Evolutionary conservation across 495 filamentous ascomycete genomes (phyloP).

Genomic region (Penicillium parvum): DNA sequence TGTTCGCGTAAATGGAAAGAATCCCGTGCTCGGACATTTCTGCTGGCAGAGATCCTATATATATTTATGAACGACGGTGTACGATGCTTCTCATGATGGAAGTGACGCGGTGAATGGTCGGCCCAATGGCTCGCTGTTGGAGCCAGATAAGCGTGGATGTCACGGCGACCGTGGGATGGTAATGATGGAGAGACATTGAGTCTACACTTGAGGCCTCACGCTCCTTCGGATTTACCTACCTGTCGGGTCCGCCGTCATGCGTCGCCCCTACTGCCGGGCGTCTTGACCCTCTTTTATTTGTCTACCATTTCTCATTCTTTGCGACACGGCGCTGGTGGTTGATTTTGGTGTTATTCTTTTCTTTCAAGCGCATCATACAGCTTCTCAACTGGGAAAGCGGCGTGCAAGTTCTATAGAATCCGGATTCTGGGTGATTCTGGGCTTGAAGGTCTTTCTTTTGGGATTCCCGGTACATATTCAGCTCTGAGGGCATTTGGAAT

Average conservation of each 20-base stretch:
- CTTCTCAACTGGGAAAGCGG: conserved; percentile 19
- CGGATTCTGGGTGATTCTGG: conserved; percentile 4
- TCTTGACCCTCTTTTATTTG: conserved; percentile 16
- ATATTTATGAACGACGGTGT: conserved; percentile 21
- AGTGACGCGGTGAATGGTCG: conserved; percentile 13
- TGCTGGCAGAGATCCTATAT: conserved; percentile 14
- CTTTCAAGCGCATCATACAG: conserved; percentile 25
- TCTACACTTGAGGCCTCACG: background rate
- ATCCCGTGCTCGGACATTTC: background rate
- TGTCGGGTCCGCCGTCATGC: background rate
- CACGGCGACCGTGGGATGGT: conserved; percentile 7
- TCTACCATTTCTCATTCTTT: conserved; percentile 16
- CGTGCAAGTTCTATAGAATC: conserved; percentile 22
- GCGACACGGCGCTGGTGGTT: conserved; percentile 40
- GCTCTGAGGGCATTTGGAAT: conserved; percentile 24
- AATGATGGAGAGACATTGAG: no score
- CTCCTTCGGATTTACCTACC: background rate
- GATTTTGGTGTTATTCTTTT: conserved; percentile 28
- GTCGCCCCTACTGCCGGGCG: background rate
- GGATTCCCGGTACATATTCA: conserved; percentile 18
- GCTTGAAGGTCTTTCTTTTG: conserved; percentile 9
- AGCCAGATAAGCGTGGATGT: conserved; percentile 6
- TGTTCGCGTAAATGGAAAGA: conserved; percentile 44
- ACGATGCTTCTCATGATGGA: conserved; percentile 21
- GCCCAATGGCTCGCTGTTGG: conserved; percentile 6